These are phyloP conservation scores for Suillus subaureus DNA, from an alignment of 768 basidiomycete genomes.

Conservation along the genomic window DNA sequence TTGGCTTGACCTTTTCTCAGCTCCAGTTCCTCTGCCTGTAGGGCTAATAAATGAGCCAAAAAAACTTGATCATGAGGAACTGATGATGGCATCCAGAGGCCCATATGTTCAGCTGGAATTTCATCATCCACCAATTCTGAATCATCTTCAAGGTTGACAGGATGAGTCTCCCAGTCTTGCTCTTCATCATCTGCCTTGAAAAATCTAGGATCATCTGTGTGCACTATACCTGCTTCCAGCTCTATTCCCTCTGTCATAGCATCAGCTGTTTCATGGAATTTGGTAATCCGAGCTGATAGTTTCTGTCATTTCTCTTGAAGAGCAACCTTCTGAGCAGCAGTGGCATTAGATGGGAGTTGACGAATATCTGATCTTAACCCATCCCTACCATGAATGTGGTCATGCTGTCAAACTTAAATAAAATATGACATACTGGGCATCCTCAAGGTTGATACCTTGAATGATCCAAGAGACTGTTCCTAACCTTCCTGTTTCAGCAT, in stretches of 20 bases:
- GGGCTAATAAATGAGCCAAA: neutral
- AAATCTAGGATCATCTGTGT: neutral
- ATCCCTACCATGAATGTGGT: neutral
- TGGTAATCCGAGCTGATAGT: neutral
- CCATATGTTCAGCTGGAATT: neutral
- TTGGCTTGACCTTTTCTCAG: slow-evolving; percentile 12
- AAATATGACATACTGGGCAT: neutral
- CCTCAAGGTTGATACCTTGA: slow-evolving; percentile 3
- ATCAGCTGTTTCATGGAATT: neutral
- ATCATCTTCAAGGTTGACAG: neutral
- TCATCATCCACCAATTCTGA: neutral
- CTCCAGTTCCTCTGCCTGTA: slow-evolving; percentile 11
- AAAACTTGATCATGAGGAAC: neutral
- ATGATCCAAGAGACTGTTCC: slow-evolving; percentile 3
- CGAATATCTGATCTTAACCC: neutral
- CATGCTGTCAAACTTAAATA: neutral
- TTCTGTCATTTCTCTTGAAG: neutral
- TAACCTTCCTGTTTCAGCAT: neutral
- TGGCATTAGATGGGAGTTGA: neutral
- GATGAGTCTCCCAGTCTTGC: neutral
- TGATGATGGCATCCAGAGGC: neutral
- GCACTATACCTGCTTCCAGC: neutral
- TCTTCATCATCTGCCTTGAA: neutral
- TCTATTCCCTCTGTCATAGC: neutral
- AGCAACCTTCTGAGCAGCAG: neutral